Evolutionary conservation across 139 green algal species (phyloP).

Genomic region (Chlorella sp.): DNA sequence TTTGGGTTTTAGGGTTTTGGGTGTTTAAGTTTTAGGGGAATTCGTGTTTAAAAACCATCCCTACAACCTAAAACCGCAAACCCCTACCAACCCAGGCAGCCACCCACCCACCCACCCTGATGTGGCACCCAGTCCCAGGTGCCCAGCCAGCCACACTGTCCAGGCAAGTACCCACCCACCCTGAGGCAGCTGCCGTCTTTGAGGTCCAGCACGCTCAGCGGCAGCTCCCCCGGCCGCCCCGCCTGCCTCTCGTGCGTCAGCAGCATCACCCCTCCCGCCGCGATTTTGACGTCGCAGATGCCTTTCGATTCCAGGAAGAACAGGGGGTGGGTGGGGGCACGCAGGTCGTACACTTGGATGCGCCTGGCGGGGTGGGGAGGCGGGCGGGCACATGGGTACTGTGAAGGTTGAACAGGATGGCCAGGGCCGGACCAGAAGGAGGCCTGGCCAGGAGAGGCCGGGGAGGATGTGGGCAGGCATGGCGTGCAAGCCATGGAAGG

Average conservation of each 20-base stretch:
- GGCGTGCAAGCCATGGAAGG: background rate
- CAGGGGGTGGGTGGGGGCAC: background rate
- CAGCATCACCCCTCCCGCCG: background rate
- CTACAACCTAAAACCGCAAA: no score
- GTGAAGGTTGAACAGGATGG: background rate
- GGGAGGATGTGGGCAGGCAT: background rate
- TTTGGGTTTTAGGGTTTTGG: no score
- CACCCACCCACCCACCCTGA: background rate
- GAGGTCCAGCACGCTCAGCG: constrained; percentile 12
- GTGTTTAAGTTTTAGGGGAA: no score
- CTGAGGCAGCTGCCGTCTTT: background rate
- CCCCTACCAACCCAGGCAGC: no score
- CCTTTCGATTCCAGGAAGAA: background rate
- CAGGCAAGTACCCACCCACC: no score
- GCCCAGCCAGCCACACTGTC: background rate
- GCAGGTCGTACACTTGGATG: constrained; percentile 15
- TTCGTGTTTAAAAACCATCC: no score
- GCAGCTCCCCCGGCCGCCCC: background rate
- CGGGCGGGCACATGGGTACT: background rate
- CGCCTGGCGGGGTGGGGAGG: background rate
- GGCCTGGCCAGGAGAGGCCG: background rate
- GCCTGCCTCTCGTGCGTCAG: background rate
- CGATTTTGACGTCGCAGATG: constrained; percentile 4
- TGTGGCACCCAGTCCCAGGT: no score
- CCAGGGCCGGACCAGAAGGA: background rate